Conservation (phyloP, 108 stramenopile genomes). For the Nannochloropsis gaditana region DNA sequence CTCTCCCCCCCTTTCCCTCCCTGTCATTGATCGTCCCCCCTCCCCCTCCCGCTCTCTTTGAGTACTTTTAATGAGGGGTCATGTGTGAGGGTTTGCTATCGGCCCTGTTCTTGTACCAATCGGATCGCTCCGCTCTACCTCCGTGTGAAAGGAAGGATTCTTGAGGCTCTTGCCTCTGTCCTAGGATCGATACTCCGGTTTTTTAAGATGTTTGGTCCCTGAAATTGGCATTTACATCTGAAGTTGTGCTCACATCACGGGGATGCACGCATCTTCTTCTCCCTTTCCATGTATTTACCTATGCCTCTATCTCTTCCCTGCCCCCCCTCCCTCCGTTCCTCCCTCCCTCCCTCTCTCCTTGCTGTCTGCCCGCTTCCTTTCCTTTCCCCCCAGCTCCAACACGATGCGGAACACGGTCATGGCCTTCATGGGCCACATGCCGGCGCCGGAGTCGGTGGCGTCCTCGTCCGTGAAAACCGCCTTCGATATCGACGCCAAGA, state of each 20-base stretch:
- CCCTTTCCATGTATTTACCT: background rate
- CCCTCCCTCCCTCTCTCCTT: background rate
- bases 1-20: background rate
- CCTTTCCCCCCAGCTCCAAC: background rate
- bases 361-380: background rate
- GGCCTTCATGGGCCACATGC: constrained; percentile 18
- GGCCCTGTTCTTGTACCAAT: too few relatives aligned
- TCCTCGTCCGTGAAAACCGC: constrained; percentile 95
- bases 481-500: constrained; percentile 78
- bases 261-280: background rate
- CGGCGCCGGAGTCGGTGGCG: constrained; percentile 73
- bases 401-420: constrained; percentile 35
- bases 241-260: too few relatives aligned
- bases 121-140: too few relatives aligned
- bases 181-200: too few relatives aligned
- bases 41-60: background rate
- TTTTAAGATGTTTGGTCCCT: too few relatives aligned
- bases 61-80: background rate
- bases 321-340: background rate
- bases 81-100: too few relatives aligned
- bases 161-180: too few relatives aligned
- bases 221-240: too few relatives aligned
- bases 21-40: background rate
- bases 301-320: background rate
- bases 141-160: too few relatives aligned